A percentile compares a stretch with the other conserved stretches of the same genome.
Conservation (phyloP, 176 grass and related monocot genomes). For the Musa acuminata region DNA sequence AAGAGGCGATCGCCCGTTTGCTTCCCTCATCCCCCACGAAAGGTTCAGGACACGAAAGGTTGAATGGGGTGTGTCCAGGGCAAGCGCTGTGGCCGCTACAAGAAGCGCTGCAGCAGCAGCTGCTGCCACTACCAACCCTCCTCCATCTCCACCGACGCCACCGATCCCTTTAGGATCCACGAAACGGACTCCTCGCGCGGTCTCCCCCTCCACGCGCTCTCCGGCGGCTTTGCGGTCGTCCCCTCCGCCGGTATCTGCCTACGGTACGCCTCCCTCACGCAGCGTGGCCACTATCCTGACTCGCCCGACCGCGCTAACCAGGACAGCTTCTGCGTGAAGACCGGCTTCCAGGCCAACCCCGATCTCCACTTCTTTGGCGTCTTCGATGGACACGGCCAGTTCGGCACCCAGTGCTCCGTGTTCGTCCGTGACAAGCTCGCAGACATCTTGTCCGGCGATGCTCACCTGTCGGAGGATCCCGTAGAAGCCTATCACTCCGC, state of each 20-base stretch:
- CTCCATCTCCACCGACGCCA: not conserved
- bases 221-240: slow-evolving; percentile 27
- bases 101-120: not conserved
- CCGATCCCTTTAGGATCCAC: not conserved
- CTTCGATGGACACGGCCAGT: slow-evolving; percentile 78
- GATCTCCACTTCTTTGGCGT: slow-evolving; percentile 76
- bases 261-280: slow-evolving; percentile 49
- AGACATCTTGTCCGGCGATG: slow-evolving; percentile 25
- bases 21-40: too few relatives aligned
- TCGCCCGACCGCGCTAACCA: slow-evolving; percentile 64
- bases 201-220: not conserved
- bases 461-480: slow-evolving; percentile 28
- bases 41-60: too few relatives aligned
- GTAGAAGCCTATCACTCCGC: slow-evolving; percentile 39
- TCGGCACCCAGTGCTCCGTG: slow-evolving; percentile 42
- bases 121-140: not conserved
- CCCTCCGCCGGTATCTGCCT: slow-evolving; percentile 43
- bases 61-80: not conserved
- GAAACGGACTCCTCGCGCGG: not conserved
- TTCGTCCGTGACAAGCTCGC: slow-evolving; percentile 59
- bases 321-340: slow-evolving; percentile 48
- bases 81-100: not conserved
- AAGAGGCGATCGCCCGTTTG: not conserved
- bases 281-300: slow-evolving; percentile 65
- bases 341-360: slow-evolving; percentile 47